phyloP scores from a whole-genome alignment of 192 early-diverging fungal species.

The Podila clonocystis region DNA sequence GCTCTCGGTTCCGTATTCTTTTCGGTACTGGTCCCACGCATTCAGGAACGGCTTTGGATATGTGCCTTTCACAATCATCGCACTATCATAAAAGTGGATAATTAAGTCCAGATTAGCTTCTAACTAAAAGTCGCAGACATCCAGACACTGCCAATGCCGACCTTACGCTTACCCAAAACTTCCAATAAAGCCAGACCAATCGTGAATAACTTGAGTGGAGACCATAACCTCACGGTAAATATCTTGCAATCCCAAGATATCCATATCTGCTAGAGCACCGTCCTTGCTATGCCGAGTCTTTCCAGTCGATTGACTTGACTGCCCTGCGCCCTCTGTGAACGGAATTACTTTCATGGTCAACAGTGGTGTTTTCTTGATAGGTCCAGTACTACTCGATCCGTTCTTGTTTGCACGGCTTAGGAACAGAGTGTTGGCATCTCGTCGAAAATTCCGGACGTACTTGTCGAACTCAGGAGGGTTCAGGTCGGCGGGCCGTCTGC shows the following conservation, averaged over 20 bases:
- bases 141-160: no score
- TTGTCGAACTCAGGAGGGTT: neutral
- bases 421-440: neutral
- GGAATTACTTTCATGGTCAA: constrained; percentile 85
- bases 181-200: constrained; percentile 48
- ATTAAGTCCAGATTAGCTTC: neutral
- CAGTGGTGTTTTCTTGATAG: constrained; percentile 48
- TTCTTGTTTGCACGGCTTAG: neutral
- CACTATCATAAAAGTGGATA: constrained; percentile 52
- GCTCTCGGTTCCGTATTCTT: constrained; percentile 75
- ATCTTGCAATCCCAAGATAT: constrained; percentile 26
- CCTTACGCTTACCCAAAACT: constrained; percentile 44
- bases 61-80: constrained; percentile 72
- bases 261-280: constrained; percentile 23
- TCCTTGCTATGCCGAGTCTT: constrained; percentile 69
- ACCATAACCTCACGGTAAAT: constrained; percentile 61
- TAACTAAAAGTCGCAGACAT: no score
- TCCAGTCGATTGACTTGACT: constrained; percentile 60
- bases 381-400: neutral
- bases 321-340: constrained; percentile 65
- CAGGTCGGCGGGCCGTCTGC: neutral
- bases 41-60: constrained; percentile 73
- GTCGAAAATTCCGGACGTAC: neutral
- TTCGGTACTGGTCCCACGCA: constrained; percentile 77
- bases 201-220: constrained; percentile 49